These are phyloP conservation scores for Solanum pinnatisectum DNA, from an alignment of 257 asterid genomes.

Conservation along the genomic window DNA sequence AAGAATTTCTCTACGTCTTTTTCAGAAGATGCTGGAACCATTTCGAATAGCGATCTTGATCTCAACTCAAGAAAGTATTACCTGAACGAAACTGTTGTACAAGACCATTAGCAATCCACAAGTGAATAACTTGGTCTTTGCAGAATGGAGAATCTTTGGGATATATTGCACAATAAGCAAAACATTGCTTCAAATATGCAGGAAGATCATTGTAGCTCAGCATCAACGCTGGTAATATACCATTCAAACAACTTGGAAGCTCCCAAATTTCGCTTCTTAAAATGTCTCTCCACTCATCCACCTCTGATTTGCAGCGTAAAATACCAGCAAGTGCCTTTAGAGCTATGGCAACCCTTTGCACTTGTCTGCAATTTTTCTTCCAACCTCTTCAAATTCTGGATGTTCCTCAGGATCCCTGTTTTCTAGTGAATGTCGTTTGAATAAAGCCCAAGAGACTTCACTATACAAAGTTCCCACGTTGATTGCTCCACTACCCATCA, in stretches of 20 bases:
- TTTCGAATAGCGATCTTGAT: background rate
- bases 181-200: background rate
- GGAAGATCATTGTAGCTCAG: constrained; percentile 6
- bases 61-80: background rate
- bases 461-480: background rate
- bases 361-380: background rate
- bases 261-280: background rate
- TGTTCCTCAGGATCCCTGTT: background rate
- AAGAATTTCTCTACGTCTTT: background rate
- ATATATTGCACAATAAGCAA: constrained; percentile 4
- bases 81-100: background rate
- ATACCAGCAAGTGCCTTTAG: background rate
- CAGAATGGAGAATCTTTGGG: background rate
- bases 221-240: background rate
- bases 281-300: background rate
- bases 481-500: constrained; percentile 2
- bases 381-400: background rate
- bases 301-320: background rate
- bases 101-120: constrained; percentile 7
- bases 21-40: background rate
- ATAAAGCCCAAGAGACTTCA: background rate
- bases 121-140: background rate
- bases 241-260: background rate
- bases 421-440: background rate
- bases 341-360: background rate